Evolutionary conservation across 306 rosid genomes (phyloP), one percentile per base, ranked within the genome.

Genomic region (Quercus rubra): DNA sequence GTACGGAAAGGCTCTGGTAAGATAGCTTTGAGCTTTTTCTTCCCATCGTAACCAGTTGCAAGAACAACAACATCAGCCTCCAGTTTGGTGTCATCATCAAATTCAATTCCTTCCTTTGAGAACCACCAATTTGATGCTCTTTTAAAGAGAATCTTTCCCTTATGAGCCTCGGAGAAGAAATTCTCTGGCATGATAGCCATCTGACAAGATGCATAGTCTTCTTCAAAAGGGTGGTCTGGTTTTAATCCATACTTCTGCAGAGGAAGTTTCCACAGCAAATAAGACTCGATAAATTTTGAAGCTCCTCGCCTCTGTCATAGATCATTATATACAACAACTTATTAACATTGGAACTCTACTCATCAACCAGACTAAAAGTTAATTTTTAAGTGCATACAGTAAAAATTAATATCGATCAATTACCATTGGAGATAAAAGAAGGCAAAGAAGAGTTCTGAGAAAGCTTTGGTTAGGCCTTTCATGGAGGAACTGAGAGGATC

Each of bases 201-300:
- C 79, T 92, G 97, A 59, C 97, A 92, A 38, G 97, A 89, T 56
- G 97, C 97, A 43, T 86, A 90, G 87, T 90, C 97, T 74, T 92
- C 97, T 80, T 69, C 90, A 78, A 92, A 92, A 8, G 95, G 80
- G 82, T 90, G 95, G 12, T 87, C 91, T 46, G 97, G 97, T 73
- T 79, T 92, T 2, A 92, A 84, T 0, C 95, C 97, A 17, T 87
- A 92, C 85, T 90, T 92, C 78, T 85, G 88, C 85, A 92, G 67
- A 18, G 97, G 95, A 67, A 84, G 87, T 83, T 90, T 92, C 92
- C 90, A 85, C 3, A 87, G 81, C 18, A 92, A 14, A 70, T 92
- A 92, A 33, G 93, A 89, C 71, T 92, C 95, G 7, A 92, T 89
- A 77, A 90, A 86, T 81, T 90, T 92, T 27, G 97, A 87, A 70